Percentiles rank a stretch among this genome's conserved stretches.
These are phyloP conservation scores for Colletotrichum tamarilloi DNA, from an alignment of 2,329 filamentous ascomycete genomes.

Conservation along the genomic window DNA sequence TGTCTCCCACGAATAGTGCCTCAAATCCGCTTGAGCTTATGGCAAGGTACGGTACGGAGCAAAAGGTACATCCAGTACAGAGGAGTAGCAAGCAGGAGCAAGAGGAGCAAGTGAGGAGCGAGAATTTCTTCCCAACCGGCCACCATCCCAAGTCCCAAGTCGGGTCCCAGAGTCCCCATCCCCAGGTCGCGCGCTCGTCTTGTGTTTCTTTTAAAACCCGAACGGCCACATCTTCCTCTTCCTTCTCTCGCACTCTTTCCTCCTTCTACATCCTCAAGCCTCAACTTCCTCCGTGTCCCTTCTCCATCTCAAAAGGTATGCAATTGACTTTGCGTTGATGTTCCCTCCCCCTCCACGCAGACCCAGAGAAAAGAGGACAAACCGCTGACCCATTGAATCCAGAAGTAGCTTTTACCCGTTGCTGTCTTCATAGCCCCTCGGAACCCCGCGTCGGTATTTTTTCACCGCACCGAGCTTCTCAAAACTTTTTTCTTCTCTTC, in stretches of 20 bases:
- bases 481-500: slow-evolving; percentile 39
- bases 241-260: slow-evolving; percentile 22
- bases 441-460: slow-evolving; percentile 37
- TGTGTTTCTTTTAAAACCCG: slow-evolving; percentile 35
- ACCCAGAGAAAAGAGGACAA: neutral
- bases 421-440: slow-evolving; percentile 43
- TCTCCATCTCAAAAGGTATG: slow-evolving; percentile 8
- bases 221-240: slow-evolving; percentile 28
- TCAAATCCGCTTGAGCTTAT: slow-evolving; percentile 34
- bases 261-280: slow-evolving; percentile 11
- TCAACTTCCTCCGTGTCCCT: neutral
- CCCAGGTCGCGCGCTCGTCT: slow-evolving; percentile 16
- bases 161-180: no score
- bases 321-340: slow-evolving; percentile 14
- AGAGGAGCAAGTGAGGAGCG: slow-evolving; percentile 4
- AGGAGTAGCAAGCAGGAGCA: neutral
- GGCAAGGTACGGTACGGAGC: neutral
- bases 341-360: slow-evolving; percentile 5
- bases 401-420: slow-evolving; percentile 30
- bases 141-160: slow-evolving; percentile 10
- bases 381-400: slow-evolving; percentile 17
- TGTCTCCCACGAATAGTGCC: slow-evolving; percentile 30
- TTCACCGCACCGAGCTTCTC: slow-evolving; percentile 39
- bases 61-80: neutral
- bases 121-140: slow-evolving; percentile 30